Evolutionary conservation across 1,284 basidiomycete species (phyloP).

Genomic region (Phenoliferia sp.): DNA sequence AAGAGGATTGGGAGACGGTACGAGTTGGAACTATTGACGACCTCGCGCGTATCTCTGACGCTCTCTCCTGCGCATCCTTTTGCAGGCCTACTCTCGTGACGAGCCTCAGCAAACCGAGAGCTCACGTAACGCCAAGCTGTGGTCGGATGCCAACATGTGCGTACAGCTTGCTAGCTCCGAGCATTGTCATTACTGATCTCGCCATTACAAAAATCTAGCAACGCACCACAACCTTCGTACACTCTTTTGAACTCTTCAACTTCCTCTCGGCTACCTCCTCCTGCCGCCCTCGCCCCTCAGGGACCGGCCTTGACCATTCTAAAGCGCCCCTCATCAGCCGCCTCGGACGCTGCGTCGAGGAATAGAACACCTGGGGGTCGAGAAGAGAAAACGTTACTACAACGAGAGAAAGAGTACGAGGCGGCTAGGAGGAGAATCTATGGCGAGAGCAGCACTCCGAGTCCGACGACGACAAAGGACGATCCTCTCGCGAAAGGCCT

Average conservation of each 20-base stretch:
- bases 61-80: background rate
- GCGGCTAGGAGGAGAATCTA: background rate
- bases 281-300: background rate
- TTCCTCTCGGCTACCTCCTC: background rate
- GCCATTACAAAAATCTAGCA: too few relatives aligned
- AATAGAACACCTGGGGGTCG: background rate
- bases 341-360: background rate
- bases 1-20: background rate
- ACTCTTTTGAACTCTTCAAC: background rate
- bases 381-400: background rate
- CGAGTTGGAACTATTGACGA: background rate
- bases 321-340: background rate
- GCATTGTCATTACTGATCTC: too few relatives aligned
- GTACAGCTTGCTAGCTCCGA: background rate
- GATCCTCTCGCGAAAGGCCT: background rate
- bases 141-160: background rate
- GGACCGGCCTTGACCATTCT: background rate
- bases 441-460: background rate
- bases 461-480: background rate
- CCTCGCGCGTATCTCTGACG: background rate
- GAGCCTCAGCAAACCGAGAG: background rate
- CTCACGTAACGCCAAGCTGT: background rate
- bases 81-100: background rate
- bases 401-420: background rate
- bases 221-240: background rate